Evolutionary conservation across 352 stramenopile genomes (phyloP).

Genomic region (Globisporangium cystogenes): DNA sequence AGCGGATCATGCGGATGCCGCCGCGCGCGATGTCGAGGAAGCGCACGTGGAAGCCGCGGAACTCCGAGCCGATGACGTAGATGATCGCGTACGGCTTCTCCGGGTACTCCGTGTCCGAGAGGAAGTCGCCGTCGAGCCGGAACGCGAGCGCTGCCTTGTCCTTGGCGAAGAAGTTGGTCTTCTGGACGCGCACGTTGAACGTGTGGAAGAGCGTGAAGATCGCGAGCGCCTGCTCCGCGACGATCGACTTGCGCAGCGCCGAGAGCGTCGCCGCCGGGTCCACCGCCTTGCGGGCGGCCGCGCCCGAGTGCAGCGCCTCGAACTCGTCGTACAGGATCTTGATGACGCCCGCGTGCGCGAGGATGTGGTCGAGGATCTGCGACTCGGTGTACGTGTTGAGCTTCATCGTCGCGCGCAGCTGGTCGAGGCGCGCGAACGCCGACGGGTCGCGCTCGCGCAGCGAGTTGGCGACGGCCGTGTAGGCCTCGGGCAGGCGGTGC

Average conservation of each 20-base stretch:
- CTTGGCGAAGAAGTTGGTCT: slow-evolving; percentile 85
- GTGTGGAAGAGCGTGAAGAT: slow-evolving; percentile 82
- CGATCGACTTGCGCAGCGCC: slow-evolving; percentile 62
- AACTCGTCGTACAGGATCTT: slow-evolving; percentile 82
- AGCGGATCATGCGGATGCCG: slow-evolving; percentile 91
- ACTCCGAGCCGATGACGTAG: slow-evolving; percentile 93
- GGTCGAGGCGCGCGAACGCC: slow-evolving; percentile 68
- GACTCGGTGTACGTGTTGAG: slow-evolving; percentile 86
- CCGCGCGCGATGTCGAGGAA: slow-evolving; percentile 97
- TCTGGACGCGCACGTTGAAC: slow-evolving; percentile 78
- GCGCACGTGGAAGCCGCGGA: slow-evolving; percentile 97
- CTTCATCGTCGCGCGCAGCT: slow-evolving; percentile 81
- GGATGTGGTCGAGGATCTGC: slow-evolving; percentile 83
- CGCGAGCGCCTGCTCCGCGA: slow-evolving; percentile 64
- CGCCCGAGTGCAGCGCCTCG: slow-evolving; percentile 60
- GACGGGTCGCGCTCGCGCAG: slow-evolving; percentile 69
- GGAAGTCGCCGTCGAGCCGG: slow-evolving; percentile 69
- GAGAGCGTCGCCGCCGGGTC: slow-evolving; percentile 57
- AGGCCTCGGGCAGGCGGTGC: slow-evolving; percentile 76
- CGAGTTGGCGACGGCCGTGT: slow-evolving; percentile 72
- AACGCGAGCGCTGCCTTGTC: slow-evolving; percentile 74
- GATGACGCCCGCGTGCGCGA: slow-evolving; percentile 60
- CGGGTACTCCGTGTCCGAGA: slow-evolving; percentile 65
- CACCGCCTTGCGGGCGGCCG: slow-evolving; percentile 25
- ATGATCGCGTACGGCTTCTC: slow-evolving; percentile 93